phyloP scores from a whole-genome alignment of 2,329 filamentous ascomycete genomes.

The Hymenoscyphus scutula region DNA sequence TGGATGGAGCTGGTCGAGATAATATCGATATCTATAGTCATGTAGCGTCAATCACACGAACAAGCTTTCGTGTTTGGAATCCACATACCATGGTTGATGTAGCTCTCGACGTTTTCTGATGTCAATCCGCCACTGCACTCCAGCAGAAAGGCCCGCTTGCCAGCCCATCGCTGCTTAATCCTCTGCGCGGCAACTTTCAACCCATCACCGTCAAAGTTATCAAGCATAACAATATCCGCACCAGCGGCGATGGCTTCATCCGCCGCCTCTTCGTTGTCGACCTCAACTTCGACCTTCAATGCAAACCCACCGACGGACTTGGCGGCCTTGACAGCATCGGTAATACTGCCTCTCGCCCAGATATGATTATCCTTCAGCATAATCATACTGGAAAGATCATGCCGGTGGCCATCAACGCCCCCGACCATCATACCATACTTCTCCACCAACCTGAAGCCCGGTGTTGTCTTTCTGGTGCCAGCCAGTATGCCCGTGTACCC shows the following conservation, averaged over 20 bases:
- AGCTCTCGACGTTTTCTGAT: slow-evolving; percentile 76
- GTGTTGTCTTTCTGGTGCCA: slow-evolving; percentile 94
- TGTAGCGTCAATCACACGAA: slow-evolving; percentile 18
- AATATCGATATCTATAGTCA: slow-evolving; percentile 75
- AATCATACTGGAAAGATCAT: slow-evolving; percentile 91
- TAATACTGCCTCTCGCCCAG: slow-evolving; percentile 85
- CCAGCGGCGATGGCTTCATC: slow-evolving; percentile 88
- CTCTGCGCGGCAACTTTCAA: slow-evolving; percentile 71
- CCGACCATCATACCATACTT: slow-evolving; percentile 98
- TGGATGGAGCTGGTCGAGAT: slow-evolving; percentile 96
- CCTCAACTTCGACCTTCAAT: slow-evolving; percentile 95
- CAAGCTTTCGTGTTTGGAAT: neutral
- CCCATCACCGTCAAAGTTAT: slow-evolving; percentile 84
- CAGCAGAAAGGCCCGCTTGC: slow-evolving; percentile 71
- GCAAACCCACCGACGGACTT: slow-evolving; percentile 83
- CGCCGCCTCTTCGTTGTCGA: slow-evolving; percentile 81
- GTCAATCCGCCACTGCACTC: slow-evolving; percentile 92
- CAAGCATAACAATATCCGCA: slow-evolving; percentile 94
- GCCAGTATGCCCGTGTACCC: slow-evolving; percentile 85
- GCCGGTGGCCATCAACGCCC: slow-evolving; percentile 85
- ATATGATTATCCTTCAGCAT: slow-evolving; percentile 99
- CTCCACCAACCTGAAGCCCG: slow-evolving; percentile 90
- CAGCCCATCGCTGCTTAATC: slow-evolving; percentile 78
- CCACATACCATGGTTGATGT: slow-evolving; percentile 68
- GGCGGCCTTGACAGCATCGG: slow-evolving; percentile 79